Base-by-base conservation (phyloP, 225 moss, liverwort and hornwort genomes). In the Takakia lepidozioides region DNA sequence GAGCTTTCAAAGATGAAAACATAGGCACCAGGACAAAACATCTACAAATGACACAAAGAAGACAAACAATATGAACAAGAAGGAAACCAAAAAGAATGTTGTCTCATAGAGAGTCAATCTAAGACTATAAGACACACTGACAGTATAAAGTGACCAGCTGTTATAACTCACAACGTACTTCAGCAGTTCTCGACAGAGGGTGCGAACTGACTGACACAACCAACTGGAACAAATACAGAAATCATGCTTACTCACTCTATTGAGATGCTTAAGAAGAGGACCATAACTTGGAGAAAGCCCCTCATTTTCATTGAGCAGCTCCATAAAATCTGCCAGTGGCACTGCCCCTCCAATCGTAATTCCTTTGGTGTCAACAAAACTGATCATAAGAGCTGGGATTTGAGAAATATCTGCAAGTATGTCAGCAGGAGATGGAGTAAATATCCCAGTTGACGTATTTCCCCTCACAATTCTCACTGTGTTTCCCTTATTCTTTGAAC, bases 401-500 rank as follows among this genome's bases (percentile, higher is more conserved):
- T 63, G 56, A 23, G 83, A 86, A 38, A 91, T 60, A 32, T 91
- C 86, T n/a, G 70, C 72, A 38, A 91, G 59, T 15, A 68, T 40
- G 30, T 75, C 60, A 25, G 80, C 55, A 43, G 38, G 30, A 25
- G 44, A 57, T n/a, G 83, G 86, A 27, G 54, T 16, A 43, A 86
- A 91, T 18, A 91, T 70, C 22, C 90, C 86, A 19, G 70, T 73
- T 26, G 75, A 61, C 23, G 90, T 91, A 18, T 91, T 91, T 32
- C 90, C 90, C 55, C 71, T 71, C 43, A 91, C 55, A 56, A 91
- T 78, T 63, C 83, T 77, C 25, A 83, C 80, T 42, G 57, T 66
- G 27, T 69, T 57, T 43, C 86, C 86, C 51, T 35, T 70, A 19
- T 43, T 62, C 29, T 54, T 73, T 14, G 69, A 56, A n/a, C 29